Percentiles rank a stretch among this genome's conserved stretches.
Evolutionary conservation across 352 stramenopile species (phyloP).

Genomic region (Globisporangium solare): DNA sequence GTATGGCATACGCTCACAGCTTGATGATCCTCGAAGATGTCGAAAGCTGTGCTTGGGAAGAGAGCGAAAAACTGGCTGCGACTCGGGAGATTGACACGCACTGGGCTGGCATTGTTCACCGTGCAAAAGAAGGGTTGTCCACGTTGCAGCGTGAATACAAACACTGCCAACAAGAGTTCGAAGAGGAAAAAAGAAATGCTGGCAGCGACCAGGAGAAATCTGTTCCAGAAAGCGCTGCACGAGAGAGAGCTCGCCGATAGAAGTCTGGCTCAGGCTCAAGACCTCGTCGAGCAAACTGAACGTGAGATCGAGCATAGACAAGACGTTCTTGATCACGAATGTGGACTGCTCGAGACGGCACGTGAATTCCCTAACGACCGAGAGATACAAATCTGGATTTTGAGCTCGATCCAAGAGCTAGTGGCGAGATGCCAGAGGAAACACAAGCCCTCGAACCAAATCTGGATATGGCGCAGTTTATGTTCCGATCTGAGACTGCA

Average conservation of each 20-base stretch:
- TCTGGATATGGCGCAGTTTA: conserved; percentile 11
- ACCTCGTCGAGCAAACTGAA: conserved; percentile 15
- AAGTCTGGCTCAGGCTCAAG: conserved; percentile 8
- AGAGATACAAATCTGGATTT: conserved; percentile 27
- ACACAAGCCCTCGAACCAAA: background rate
- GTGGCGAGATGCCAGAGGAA: conserved; percentile 8
- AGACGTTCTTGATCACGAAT: conserved; percentile 23
- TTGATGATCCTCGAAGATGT: conserved; percentile 34
- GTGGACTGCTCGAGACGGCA: conserved; percentile 25
- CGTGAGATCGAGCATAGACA: conserved; percentile 19
- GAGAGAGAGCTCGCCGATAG: conserved; percentile 8
- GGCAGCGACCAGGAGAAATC: conserved; percentile 2
- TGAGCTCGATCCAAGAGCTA: conserved; percentile 18
- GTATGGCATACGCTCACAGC: conserved; percentile 16
- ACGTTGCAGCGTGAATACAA: conserved; percentile 16
- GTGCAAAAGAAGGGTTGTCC: conserved; percentile 13
- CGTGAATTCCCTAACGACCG: conserved; percentile 27
- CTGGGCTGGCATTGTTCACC: conserved; percentile 23
- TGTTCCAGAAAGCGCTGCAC: conserved; percentile 4
- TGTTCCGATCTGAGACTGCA: conserved; percentile 6
- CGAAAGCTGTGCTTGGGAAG: conserved; percentile 28
- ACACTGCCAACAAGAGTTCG: conserved; percentile 15
- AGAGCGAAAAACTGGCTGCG: conserved; percentile 14
- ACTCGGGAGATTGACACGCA: conserved; percentile 19
- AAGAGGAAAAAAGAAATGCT: conserved; percentile 21